Evolutionary conservation across 2,329 filamentous ascomycete genomes (phyloP), one percentile per base, ranked within the genome.

Genomic region (Didymella pomorum): DNA sequence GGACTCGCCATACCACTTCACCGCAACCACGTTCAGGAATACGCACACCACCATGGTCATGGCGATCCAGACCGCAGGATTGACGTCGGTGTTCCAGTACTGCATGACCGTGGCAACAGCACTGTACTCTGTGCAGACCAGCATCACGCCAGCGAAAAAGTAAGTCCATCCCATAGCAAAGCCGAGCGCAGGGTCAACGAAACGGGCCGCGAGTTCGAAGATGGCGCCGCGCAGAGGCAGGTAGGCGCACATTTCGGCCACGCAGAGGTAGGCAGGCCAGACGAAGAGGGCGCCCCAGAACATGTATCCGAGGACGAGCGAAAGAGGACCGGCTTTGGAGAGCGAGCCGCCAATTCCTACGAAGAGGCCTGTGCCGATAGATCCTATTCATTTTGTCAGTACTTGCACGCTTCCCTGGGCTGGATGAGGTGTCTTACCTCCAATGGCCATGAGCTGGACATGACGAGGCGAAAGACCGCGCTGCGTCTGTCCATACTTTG

Each of bases 211-310:
- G 71, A 92, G 93, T 70, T 89, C 89, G 60, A 89, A 90, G 77
- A 94, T 93, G 62, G 90, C 90, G 68, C 89, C 86, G 49, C 87
- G 85, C 66, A 92, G 81, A 43, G 91, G 91, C 21, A 94, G 74
- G 88, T 89, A 93, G 43, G 90, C 84, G 9, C 89, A 89, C 89
- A 94, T 93, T 77, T 93, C 90, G 58, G 90, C 90, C 3, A 93
- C 87, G 60, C 86, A 87, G 88, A 93, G 91, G 67, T 72, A 71
- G 53, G 70, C 64, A 12, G 63, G 69, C 44, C 54, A 71, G 14
- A 71, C 65, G 42, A 65, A 67, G 21, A 67, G 47, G 0, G 57
- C 50, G 10, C 61, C 61, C 52, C 60, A 69, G 65, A 93, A 89
- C 37, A 91, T 78, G 74, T 87, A 94, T 62, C 93, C 91, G 56